These are phyloP conservation scores for Elsinoe fawcettii DNA, from an alignment of 2,329 filamentous ascomycete species.

Conservation along the genomic window DNA sequence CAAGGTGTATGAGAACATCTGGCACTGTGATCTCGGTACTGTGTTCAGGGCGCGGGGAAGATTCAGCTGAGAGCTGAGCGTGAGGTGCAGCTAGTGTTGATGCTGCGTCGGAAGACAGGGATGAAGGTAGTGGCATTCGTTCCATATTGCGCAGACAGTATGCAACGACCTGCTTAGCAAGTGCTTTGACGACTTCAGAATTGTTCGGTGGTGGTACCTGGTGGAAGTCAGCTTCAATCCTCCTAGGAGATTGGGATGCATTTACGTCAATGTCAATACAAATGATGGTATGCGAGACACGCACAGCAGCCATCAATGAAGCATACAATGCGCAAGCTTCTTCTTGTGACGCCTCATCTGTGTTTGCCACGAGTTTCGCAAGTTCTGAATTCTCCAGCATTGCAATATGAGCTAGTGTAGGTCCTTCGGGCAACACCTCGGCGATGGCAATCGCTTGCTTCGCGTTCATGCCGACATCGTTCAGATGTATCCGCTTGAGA, in stretches of 20 bases:
- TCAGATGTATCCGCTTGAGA: conserved; percentile 78
- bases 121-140: conserved; percentile 60
- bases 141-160: conserved; percentile 93
- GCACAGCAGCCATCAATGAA: conserved; percentile 78
- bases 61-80: conserved; percentile 26
- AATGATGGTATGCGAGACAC: conserved; percentile 74
- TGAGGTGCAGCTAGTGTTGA: conserved; percentile 37
- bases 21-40: conserved; percentile 59
- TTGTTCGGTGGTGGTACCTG: conserved; percentile 63
- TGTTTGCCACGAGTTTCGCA: conserved; percentile 62
- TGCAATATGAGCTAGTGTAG: conserved; percentile 74
- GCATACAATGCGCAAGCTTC: conserved; percentile 92
- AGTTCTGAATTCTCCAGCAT: conserved; percentile 75
- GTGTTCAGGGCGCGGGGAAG: conserved; percentile 27
- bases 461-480: conserved; percentile 73
- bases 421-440: conserved; percentile 80
- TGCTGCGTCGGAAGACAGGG: conserved; percentile 41
- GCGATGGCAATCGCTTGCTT: conserved; percentile 87
- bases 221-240: conserved; percentile 12
- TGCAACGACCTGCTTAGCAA: conserved; percentile 89
- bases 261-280: conserved; percentile 77
- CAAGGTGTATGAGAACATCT: conserved; percentile 77
- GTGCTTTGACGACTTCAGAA: conserved; percentile 83
- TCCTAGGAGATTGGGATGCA: conserved; percentile 2
- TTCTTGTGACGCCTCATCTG: conserved; percentile 72